Conservation (phyloP, 495 filamentous ascomycete species). For the Cercophora sp. region DNA sequence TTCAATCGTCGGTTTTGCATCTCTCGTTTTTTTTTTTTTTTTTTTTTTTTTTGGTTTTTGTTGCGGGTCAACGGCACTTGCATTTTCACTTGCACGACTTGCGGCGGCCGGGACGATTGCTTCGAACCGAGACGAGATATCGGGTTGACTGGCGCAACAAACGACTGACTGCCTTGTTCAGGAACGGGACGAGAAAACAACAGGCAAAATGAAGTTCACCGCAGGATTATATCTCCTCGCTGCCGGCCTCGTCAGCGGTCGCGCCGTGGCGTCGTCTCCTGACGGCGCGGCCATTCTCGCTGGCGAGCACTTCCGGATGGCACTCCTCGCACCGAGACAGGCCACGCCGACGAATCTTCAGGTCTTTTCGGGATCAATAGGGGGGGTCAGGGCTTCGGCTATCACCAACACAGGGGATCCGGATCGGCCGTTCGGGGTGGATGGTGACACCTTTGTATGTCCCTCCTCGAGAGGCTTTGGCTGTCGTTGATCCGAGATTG, state of each 20-base stretch:
- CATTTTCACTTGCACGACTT: too few species aligned
- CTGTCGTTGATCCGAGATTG: too few species aligned
- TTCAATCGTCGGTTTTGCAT: background rate
- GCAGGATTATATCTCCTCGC: background rate
- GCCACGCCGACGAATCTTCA: slow-evolving; percentile 21
- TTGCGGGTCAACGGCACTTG: too few species aligned
- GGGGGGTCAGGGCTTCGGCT: slow-evolving; percentile 21
- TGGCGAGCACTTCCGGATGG: slow-evolving; percentile 18
- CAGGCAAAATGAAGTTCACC: slow-evolving; percentile 4
- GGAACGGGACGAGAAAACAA: background rate
- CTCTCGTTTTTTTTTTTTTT: background rate
- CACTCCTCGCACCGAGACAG: slow-evolving; percentile 18
- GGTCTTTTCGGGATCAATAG: slow-evolving; percentile 21
- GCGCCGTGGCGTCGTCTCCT: slow-evolving; percentile 7
- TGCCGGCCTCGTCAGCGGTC: slow-evolving; percentile 8
- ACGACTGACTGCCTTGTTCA: background rate
- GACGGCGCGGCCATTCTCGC: slow-evolving; percentile 12
- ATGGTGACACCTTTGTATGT: slow-evolving; percentile 47
- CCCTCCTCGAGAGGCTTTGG: too few species aligned
- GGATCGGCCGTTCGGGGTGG: slow-evolving; percentile 41
- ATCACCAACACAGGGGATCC: slow-evolving; percentile 36
- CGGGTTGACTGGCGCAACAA: too few species aligned
- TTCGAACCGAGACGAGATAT: too few species aligned
- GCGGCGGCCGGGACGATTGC: too few species aligned
- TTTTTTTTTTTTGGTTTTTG: background rate